Conservation (phyloP, 768 basidiomycete genomes). For the Neoboletus subvelutipes region DNA sequence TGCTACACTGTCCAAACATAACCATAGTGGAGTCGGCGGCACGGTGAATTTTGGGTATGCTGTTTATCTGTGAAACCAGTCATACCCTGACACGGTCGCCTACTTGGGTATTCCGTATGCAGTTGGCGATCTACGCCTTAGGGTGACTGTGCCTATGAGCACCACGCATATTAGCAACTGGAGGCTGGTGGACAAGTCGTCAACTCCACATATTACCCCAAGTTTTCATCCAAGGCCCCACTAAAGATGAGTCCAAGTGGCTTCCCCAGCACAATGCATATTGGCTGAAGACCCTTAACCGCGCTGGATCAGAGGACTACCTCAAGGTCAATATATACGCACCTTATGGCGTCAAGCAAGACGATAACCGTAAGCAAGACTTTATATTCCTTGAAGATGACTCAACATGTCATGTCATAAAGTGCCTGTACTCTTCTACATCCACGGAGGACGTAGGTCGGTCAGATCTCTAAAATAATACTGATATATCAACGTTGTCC, state of each 20-base stretch:
- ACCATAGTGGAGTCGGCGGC: no score
- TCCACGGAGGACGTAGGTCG: conserved; percentile 38
- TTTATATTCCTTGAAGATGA: background rate
- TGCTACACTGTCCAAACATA: no score
- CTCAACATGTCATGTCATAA: background rate
- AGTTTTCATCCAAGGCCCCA: conserved; percentile 60
- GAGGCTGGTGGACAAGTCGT: conserved; percentile 40
- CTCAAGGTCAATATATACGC: conserved; percentile 66
- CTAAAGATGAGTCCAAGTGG: conserved; percentile 36
- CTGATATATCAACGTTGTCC: background rate
- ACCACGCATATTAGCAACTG: conserved; percentile 40
- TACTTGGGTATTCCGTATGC: conserved; percentile 52
- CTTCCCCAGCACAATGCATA: background rate
- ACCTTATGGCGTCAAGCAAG: conserved; percentile 45
- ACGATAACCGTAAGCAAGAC: conserved; percentile 44
- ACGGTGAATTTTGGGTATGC: conserved; percentile 56
- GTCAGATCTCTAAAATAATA: background rate
- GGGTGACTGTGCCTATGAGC: conserved; percentile 53
- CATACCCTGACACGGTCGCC: conserved; percentile 52
- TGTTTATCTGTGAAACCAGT: conserved; percentile 52
- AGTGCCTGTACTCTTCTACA: conserved; percentile 43
- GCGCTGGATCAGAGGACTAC: conserved; percentile 67
- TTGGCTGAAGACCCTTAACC: conserved; percentile 25
- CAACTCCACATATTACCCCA: conserved; percentile 53
- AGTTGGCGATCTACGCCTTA: conserved; percentile 39